phyloP scores from a whole-genome alignment of 78 protist genomes.

The Speleostelium caveatum region DNA sequence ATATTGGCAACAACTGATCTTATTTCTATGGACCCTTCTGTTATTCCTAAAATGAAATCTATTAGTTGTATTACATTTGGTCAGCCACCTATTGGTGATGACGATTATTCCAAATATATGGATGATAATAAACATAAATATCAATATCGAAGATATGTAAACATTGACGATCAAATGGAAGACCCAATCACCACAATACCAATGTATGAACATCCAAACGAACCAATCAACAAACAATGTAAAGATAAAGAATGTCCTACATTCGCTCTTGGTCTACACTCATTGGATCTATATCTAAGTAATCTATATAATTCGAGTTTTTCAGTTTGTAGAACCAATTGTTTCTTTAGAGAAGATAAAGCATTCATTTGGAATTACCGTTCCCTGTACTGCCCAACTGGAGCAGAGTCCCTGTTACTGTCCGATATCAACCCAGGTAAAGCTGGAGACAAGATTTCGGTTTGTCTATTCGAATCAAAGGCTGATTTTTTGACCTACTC shows the following conservation, averaged over 20 bases:
- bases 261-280: not conserved
- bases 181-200: slow-evolving; percentile 6
- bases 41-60: not conserved
- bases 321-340: slow-evolving; percentile 10
- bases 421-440: not conserved
- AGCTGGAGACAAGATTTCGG: slow-evolving; percentile 12
- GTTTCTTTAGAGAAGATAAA: not conserved
- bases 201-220: not conserved
- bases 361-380: not conserved
- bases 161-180: not conserved
- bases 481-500: not conserved
- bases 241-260: not conserved
- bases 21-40: not conserved
- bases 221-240: not conserved
- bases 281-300: not conserved
- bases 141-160: slow-evolving; percentile 13
- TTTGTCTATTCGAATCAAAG: slow-evolving; percentile 1
- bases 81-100: slow-evolving; percentile 15
- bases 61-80: slow-evolving; percentile 29
- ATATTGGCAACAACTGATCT: not conserved
- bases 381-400: not conserved
- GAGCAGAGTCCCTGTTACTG: not conserved
- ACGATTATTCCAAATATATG: not conserved
- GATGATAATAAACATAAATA: not conserved
- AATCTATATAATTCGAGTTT: slow-evolving; percentile 2